Evolutionary conservation across 2,329 filamentous ascomycete genomes (phyloP), one percentile per base, ranked within the genome.

Genomic region (Alternaria longipes): DNA sequence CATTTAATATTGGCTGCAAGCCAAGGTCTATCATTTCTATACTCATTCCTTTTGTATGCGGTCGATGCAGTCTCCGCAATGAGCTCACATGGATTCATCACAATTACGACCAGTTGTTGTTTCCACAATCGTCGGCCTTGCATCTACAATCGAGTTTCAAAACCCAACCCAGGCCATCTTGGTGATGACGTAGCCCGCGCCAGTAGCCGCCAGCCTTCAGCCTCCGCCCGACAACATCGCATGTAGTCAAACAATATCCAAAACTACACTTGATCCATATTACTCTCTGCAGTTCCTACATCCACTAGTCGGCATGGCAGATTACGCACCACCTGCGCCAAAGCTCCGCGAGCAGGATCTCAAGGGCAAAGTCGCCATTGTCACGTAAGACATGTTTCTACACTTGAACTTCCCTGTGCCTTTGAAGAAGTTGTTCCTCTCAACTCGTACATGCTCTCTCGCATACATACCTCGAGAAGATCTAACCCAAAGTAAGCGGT

Each of bases 311-410:
- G 45, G 22, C 36, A 73, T 73, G 70, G 65, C 64, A 53, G 64
- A 69, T 40, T 72, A 74, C 47, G 47, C 24, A 41, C 71, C 70
- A 7, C 41, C 62, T 20, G 55, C 71, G 38, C 67, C 62, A 1
- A 60, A 66, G 22, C 45, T 74, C 22, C 69, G 71, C 26, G 60
- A 73, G 54, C 72, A 76, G 41, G 72, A 76, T 49, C 61, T 76
- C 14, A 62, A 65, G 45, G 73, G 69, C 22, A 75, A 75, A 59
- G 62, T 73, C 32, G 74, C 74, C 4, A 40, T 76, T n/a, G 69
- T 77, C 60, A 75, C 70, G 72, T 75, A 69, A 59, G 68, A 42
- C 38, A 26, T 26, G 1, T 41, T 36, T 28, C 24, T 26, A 40
- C 52, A 18, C 34, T 14, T 18, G 7, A 4, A 5, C 11, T 11